Base-by-base conservation (phyloP, 306 rosid species). In the Dryas octopetala region DNA sequence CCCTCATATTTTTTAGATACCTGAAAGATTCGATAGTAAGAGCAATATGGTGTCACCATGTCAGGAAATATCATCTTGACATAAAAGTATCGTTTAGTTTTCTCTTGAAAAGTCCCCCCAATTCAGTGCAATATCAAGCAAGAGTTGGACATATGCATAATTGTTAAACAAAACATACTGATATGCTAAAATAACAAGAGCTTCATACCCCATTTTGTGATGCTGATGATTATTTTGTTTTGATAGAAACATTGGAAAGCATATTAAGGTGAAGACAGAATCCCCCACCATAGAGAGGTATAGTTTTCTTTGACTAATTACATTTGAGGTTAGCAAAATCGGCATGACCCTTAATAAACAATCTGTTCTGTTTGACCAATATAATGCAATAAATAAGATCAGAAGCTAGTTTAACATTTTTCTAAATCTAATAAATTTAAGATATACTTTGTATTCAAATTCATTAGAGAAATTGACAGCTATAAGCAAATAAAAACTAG, bases 1-100 rank as follows among this genome's bases (percentile, higher is more conserved):
- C 81, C 68, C 58, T 59, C 62, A 80, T 16, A 50, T 43, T 45
- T 10, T 66, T 26, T 0, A 46, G 26, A 64, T 2, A 26, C 46
- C 12, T 10, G 26, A 38, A 19, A 5, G 46, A 71, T 55, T 14
- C 16, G 19, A 50, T 49, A 4, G 44, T 49, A 19, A 58, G 63
- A 50, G 44, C 19, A 68, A n/a, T 10, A 14, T 50, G 54, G 44
- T 5, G 26, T 6, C 52, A 49, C 32, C 45, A 16, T 46, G 38
- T 1, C 49, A 49, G 52, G 66, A 28, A 17, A 11, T 28, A 62
- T 48, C 4, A 5, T 26, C 13, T 48, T 47, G 8, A 10, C 5
- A 62, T 38, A 62, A 40, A 40, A 38, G 15, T 46, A 46, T 5
- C 9, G 8, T 46, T 43, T 11, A 41, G 5, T 16, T 63, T 12